Evolutionary conservation across 192 early-diverging fungal species (phyloP).

Genomic region (Backusella sp.): DNA sequence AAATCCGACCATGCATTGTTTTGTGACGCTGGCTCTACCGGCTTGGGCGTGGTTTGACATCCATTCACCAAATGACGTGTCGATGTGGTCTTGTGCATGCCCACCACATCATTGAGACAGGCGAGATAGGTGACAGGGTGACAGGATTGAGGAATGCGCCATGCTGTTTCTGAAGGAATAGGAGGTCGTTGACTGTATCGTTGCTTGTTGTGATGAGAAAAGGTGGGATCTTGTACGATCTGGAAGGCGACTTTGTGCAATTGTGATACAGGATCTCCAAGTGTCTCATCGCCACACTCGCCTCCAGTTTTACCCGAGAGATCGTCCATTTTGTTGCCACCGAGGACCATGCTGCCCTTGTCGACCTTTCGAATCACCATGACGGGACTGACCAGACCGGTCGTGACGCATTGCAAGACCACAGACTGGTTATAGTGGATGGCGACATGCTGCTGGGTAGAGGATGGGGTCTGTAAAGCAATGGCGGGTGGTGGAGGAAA

Average conservation of each 20-base stretch:
- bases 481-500: slow-evolving; percentile 75
- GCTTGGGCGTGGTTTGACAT: background rate
- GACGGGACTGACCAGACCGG: slow-evolving; percentile 77
- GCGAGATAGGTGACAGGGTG: slow-evolving; percentile 59
- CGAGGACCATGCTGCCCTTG: slow-evolving; percentile 70
- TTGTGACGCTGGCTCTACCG: background rate
- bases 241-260: slow-evolving; percentile 92
- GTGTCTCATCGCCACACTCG: slow-evolving; percentile 47
- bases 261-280: slow-evolving; percentile 86
- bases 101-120: slow-evolving; percentile 75
- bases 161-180: background rate
- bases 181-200: background rate
- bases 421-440: slow-evolving; percentile 88
- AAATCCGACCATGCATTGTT: background rate
- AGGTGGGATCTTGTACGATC: slow-evolving; percentile 53
- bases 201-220: slow-evolving; percentile 25
- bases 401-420: slow-evolving; percentile 81
- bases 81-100: slow-evolving; percentile 59
- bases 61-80: slow-evolving; percentile 33
- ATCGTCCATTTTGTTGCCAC: slow-evolving; percentile 46
- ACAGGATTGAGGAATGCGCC: slow-evolving; percentile 34
- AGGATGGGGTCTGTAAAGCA: slow-evolving; percentile 62
- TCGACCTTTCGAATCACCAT: slow-evolving; percentile 86
- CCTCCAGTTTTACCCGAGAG: slow-evolving; percentile 27
- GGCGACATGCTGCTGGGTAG: slow-evolving; percentile 52